Conservation (phyloP, 2,329 filamentous ascomycete genomes). For the Cladosporium sp. region DNA sequence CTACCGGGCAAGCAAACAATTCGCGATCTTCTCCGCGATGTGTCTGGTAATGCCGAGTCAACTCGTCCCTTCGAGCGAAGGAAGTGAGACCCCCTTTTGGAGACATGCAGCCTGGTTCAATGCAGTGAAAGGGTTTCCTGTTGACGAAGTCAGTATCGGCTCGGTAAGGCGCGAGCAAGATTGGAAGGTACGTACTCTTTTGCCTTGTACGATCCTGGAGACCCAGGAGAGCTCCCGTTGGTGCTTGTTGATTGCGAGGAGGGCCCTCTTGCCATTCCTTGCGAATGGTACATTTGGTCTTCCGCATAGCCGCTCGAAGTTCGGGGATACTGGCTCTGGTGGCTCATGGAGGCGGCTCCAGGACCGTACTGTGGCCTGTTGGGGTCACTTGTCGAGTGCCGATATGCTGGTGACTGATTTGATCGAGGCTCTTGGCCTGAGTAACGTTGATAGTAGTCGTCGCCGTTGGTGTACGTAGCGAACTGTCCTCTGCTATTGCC, state of each 20-base stretch:
- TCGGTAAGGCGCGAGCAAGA: background rate
- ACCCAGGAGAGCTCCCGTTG: background rate
- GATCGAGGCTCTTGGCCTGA: background rate
- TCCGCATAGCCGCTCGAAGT: background rate
- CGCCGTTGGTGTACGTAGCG: too few species aligned
- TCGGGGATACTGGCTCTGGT: background rate
- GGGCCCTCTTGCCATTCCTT: background rate
- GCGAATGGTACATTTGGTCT: background rate
- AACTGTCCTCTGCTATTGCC: too few species aligned
- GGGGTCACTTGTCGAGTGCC: background rate
- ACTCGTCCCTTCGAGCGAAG: conserved; percentile 35
- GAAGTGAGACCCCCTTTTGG: background rate
- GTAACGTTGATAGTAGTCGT: too few species aligned
- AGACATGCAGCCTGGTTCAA: background rate
- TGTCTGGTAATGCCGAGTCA: conserved; percentile 40
- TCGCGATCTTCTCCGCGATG: background rate
- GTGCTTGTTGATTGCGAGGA: background rate
- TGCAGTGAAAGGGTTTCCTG: background rate
- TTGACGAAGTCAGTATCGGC: background rate
- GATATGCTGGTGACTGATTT: background rate
- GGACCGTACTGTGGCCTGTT: background rate
- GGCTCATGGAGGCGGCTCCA: too few species aligned
- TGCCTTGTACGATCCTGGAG: background rate
- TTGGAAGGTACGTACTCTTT: background rate
- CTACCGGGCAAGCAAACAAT: conserved; percentile 38